Percentiles rank a stretch among this genome's conserved stretches.
Conservation (phyloP, 192 early-diverging fungal species). For the Linnemannia exigua region DNA sequence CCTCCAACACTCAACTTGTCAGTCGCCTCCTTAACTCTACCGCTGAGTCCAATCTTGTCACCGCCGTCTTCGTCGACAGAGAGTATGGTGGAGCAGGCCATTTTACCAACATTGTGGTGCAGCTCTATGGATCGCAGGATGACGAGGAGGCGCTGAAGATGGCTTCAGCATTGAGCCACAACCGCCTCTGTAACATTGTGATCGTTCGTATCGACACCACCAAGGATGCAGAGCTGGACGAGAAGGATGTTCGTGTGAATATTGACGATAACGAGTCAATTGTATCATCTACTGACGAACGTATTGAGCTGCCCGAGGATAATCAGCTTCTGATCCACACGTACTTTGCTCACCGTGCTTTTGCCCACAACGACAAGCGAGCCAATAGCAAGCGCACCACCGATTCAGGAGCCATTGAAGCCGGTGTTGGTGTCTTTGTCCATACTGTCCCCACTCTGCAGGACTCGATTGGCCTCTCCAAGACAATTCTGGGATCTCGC, state of each 20-base stretch:
- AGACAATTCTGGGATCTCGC: conserved; percentile 52
- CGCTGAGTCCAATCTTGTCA: conserved; percentile 22
- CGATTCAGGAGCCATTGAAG: conserved; percentile 15
- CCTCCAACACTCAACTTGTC: conserved; percentile 46
- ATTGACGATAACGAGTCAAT: conserved; percentile 25
- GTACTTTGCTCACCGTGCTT: conserved; percentile 29
- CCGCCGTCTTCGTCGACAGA: conserved; percentile 47
- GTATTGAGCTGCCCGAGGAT: conserved; percentile 17
- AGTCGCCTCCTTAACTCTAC: conserved; percentile 33
- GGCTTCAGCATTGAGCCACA: conserved; percentile 50
- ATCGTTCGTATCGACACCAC: conserved; percentile 34
- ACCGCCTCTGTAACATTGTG: conserved; percentile 31
- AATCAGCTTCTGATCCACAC: conserved; percentile 26
- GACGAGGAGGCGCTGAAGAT: conserved; percentile 49
- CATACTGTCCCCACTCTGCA: conserved; percentile 49
- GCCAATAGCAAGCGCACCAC: conserved; percentile 3
- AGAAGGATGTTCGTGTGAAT: conserved; percentile 8
- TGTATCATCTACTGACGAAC: conserved; percentile 9
- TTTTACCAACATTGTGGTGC: conserved; percentile 46
- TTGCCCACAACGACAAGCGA: conserved; percentile 7
- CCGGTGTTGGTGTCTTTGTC: conserved; percentile 40
- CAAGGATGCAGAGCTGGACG: neutral
- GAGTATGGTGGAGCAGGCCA: conserved; percentile 51
- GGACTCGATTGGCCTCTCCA: conserved; percentile 54
- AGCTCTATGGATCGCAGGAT: conserved; percentile 38